Conservation (phyloP, 108 stramenopile genomes). For the Aurantiochytrium sp. region DNA sequence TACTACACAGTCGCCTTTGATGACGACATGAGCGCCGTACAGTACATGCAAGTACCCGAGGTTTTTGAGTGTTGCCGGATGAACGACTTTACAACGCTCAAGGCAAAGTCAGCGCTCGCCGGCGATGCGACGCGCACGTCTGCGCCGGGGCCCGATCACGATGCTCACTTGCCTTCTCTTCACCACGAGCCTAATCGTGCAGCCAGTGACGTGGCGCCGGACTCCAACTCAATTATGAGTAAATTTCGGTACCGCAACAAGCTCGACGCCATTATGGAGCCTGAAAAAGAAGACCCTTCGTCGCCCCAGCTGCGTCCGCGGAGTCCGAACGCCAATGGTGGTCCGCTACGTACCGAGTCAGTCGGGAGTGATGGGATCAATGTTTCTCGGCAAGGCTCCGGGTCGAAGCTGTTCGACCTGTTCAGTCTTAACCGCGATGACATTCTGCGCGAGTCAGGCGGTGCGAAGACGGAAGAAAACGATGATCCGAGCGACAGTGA, state of each 20-base stretch:
- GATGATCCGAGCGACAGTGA: background rate
- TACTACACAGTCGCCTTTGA: background rate
- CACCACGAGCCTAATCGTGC: too few species aligned
- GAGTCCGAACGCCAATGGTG: background rate
- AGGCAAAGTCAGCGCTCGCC: background rate
- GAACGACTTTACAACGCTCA: background rate
- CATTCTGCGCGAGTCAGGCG: background rate
- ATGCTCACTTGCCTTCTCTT: too few species aligned
- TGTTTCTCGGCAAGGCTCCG: background rate
- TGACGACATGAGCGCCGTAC: background rate
- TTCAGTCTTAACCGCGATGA: background rate
- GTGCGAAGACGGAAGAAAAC: background rate
- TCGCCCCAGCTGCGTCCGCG: too few species aligned
- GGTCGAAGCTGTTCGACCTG: conserved; percentile 7
- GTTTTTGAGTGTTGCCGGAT: background rate
- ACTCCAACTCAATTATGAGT: background rate
- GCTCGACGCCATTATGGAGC: background rate
- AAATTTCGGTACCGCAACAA: background rate
- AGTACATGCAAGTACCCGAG: conserved; percentile 1
- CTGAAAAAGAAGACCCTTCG: background rate
- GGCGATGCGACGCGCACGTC: background rate
- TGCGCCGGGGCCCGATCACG: too few species aligned
- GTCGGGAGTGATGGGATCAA: background rate
- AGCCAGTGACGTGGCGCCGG: too few species aligned
- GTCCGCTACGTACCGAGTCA: background rate